Conservation (phyloP, 2,329 filamentous ascomycete genomes). For the Chrysoporthe deuterocubensis region DNA sequence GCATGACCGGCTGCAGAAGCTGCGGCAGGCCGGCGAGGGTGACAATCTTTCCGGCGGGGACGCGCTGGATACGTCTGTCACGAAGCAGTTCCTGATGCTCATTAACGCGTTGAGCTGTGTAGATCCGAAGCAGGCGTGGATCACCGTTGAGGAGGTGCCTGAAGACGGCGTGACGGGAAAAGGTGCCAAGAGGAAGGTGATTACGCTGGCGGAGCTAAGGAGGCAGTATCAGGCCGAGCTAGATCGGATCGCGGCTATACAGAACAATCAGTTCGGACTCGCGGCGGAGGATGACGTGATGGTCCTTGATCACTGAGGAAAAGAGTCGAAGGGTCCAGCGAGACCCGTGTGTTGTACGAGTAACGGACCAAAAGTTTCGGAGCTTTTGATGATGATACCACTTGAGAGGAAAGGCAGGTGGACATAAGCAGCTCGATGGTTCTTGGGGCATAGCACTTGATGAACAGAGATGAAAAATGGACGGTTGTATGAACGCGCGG, state of each 20-base stretch:
- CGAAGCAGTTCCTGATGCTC: conserved; percentile 81
- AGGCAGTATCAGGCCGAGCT: conserved; percentile 89
- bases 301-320: conserved; percentile 33
- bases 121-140: conserved; percentile 79
- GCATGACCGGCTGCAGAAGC: conserved; percentile 66
- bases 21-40: conserved; percentile 62
- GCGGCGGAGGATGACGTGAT: conserved; percentile 56
- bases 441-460: conserved; percentile 9
- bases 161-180: conserved; percentile 27
- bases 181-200: conserved; percentile 68
- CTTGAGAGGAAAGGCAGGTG: neutral
- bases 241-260: conserved; percentile 84
- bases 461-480: conserved; percentile 11
- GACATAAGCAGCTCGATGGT: neutral
- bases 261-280: conserved; percentile 88
- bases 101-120: conserved; percentile 94
- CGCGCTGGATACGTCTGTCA: conserved; percentile 65
- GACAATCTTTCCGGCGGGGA: conserved; percentile 60
- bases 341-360: conserved; percentile 20
- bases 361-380: conserved; percentile 11
- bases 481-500: conserved; percentile 1
- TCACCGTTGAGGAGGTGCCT: conserved; percentile 57
- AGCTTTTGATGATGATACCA: conserved; percentile 25
- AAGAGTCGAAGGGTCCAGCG: conserved; percentile 46
- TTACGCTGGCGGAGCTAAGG: conserved; percentile 84